Evolutionary conservation across 2,329 filamentous ascomycete genomes (phyloP).

Genomic region (Talaromyces rugulosus): DNA sequence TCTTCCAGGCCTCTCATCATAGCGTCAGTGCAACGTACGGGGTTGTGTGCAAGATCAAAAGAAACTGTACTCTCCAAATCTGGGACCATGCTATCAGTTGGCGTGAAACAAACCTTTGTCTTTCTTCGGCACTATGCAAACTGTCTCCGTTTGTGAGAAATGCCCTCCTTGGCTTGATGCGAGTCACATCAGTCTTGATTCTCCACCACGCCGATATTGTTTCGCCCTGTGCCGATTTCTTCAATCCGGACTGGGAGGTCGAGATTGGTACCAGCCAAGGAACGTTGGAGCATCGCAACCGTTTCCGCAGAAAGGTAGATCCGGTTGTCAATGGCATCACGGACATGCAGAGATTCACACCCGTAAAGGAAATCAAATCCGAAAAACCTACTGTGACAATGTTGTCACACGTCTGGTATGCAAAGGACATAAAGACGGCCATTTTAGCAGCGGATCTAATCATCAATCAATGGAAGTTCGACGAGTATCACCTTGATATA

Average conservation of each 20-base stretch:
- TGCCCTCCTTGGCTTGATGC: constrained; percentile 45
- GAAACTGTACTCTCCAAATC: constrained; percentile 57
- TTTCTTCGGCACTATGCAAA: constrained; percentile 48
- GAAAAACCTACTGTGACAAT: constrained; percentile 60
- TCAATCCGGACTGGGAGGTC: constrained; percentile 61
- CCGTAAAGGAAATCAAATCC: constrained; percentile 56
- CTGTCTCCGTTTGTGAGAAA: constrained; percentile 49
- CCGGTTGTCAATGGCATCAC: constrained; percentile 63
- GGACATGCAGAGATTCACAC: constrained; percentile 60
- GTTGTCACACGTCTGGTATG: constrained; percentile 54
- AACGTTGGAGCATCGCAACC: constrained; percentile 52
- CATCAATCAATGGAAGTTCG: constrained; percentile 63
- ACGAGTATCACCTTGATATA: constrained; percentile 59
- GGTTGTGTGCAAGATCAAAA: constrained; percentile 59
- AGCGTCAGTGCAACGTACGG: constrained; percentile 59
- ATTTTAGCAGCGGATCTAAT: constrained; percentile 62
- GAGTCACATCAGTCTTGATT: constrained; percentile 45
- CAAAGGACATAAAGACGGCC: constrained; percentile 62
- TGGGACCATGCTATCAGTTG: constrained; percentile 63
- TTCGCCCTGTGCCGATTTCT: constrained; percentile 56
- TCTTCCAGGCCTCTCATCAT: constrained; percentile 62
- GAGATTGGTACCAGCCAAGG: constrained; percentile 59
- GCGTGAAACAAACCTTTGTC: constrained; percentile 52
- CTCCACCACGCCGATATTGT: constrained; percentile 57
- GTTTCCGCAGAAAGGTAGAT: constrained; percentile 58